A percentile compares a stretch with the other conserved stretches of the same genome.
Evolutionary conservation across 2,329 filamentous ascomycete genomes (phyloP).

Genomic region (Trichophyton benhamiae): DNA sequence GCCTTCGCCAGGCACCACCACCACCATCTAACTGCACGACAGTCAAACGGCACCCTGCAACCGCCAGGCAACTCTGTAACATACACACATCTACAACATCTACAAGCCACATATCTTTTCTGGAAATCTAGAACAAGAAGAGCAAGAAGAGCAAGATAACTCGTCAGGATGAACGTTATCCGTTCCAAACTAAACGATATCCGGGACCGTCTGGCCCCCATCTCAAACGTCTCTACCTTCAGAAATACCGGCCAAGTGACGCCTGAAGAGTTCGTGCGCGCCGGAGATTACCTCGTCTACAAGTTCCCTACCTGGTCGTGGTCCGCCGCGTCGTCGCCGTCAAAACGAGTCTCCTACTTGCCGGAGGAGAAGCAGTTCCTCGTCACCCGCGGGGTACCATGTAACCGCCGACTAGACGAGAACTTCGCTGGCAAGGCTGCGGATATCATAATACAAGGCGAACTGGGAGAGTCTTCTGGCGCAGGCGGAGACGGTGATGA

Average conservation of each 20-base stretch:
- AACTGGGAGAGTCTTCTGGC: conserved; percentile 43
- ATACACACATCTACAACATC: neutral
- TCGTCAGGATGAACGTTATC: conserved; percentile 63
- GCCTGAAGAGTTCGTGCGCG: conserved; percentile 88
- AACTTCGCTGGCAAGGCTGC: conserved; percentile 75
- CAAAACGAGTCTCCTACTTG: conserved; percentile 67
- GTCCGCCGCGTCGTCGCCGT: conserved; percentile 73
- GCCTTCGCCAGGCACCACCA: neutral
- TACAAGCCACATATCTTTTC: too few species aligned
- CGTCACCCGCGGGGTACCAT: conserved; percentile 87
- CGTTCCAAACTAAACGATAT: conserved; percentile 87
- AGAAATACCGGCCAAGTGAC: conserved; percentile 90
- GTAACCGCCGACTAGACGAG: conserved; percentile 79
- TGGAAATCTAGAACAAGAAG: too few species aligned
- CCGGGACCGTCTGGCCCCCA: conserved; percentile 80
- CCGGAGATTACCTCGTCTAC: conserved; percentile 95
- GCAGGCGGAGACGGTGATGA: conserved; percentile 38
- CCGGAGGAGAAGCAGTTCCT: conserved; percentile 89
- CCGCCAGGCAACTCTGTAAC: neutral
- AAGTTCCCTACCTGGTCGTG: conserved; percentile 99
- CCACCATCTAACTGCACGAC: neutral
- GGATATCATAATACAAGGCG: conserved; percentile 73
- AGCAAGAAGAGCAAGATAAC: neutral
- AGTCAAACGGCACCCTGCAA: neutral
- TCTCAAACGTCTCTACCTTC: conserved; percentile 85